Evolutionary conservation across 495 filamentous ascomycete genomes (phyloP), one percentile per base, ranked within the genome.

Genomic region (Podospora conica): DNA sequence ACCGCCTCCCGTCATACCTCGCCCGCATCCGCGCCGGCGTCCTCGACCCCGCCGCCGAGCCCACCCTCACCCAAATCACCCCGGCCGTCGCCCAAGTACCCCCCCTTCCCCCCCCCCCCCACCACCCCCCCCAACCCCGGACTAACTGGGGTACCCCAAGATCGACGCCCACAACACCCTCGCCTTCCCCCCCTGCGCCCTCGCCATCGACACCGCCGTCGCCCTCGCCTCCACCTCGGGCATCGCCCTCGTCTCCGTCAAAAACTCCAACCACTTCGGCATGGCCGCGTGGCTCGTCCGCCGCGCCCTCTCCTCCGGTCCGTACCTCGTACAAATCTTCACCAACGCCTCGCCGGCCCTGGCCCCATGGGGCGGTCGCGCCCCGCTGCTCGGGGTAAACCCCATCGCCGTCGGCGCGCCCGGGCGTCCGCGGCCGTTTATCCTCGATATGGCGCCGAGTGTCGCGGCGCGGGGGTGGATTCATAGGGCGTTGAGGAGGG

Each of bases 241-340:
- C 21, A 87, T 93, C 65, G 90, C 89, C 11, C 83, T 93, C 81
- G 89, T 86, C 7, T 83, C 81, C 57, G 81, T 92, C 69, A 89
- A 87, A 74, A 87, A 87, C 75, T 87, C 84, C 64, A 93, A 93
- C 73, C 90, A 93, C 74, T 91, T 91, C 69, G 90, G 90, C 63
- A 92, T 92, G 89, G 84, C 83, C 0, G 90, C 90, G 0, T 92
- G 90, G 89, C 64, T 92, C 9, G 90, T 91, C 40, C 85, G 88
- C 74, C 87, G 91, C 74, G 90, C 90, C 9, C 68, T 90, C 55
- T 86, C 91, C 58, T 85, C 82, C 6, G 85, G 82, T 15, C 89
- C 91, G 87, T 87, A 91, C 62, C 79, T 93, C 0, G 89, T n/a
- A n/a, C n/a, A n/a, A n/a, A n/a, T 92, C 5, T 93, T 93, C 68